Evolutionary conservation across 2,329 filamentous ascomycete genomes (phyloP), one percentile per base, ranked within the genome.

Genomic region (Gnomoniopsis smithogilvyi): DNA sequence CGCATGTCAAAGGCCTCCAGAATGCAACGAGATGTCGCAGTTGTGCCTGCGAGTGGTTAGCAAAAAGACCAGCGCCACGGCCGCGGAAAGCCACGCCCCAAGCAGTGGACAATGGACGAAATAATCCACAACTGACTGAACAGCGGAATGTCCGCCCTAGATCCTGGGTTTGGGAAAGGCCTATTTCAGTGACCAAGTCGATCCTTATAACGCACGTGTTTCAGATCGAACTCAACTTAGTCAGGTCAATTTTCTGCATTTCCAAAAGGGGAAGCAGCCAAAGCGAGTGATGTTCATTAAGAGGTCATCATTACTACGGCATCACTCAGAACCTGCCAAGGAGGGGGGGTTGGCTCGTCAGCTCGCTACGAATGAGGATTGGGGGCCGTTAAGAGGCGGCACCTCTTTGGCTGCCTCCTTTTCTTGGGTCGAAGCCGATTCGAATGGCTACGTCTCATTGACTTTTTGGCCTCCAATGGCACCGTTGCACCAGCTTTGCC

Each of bases 141-240:
- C 8, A 30, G 26, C 26, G 26, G 4, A 30, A 30, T 30, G 26
- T 4, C 26, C 36, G 36, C 22, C 33, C 51, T 33, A 47, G 34
- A 30, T 49, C 47, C 34, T 50, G 52, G 51, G 56, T 30, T 30
- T 8, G 26, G 26, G 26, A 8, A 30, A 30, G 26, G 26, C 26
- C 26, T 30, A 43, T 43, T 19, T 6, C 38, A 19, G 26, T 30
- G 26, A 30, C 26, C 56, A 22, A 61, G 59, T 36, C 56, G 59
- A 61, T 61, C 59, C 56, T 59, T 52, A 59, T 61, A 46, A 59
- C 41, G 49, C 34, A 22, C 51, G 38, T 51, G 59, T 59, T 61
- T 59, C 59, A 61, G 51, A 56, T 61, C 52, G 22, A 38, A 54
- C 58, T 47, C 48, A 56, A 55, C 52, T 59, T 59, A 59, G 45